Evolutionary conservation across 192 early-diverging fungal species (phyloP).

Genomic region (Phlyctochytrium arcticum): DNA sequence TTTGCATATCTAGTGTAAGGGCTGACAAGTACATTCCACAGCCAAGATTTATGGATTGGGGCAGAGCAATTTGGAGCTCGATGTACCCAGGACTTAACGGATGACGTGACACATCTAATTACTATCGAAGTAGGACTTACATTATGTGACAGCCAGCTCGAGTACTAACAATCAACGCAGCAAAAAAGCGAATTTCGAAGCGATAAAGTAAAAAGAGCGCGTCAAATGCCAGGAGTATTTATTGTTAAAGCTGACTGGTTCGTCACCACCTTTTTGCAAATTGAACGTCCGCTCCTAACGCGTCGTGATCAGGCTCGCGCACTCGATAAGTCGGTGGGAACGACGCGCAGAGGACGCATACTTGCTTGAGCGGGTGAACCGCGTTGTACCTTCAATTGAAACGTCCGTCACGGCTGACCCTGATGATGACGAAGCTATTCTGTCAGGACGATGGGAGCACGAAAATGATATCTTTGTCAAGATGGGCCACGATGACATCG

Average conservation of each 20-base stretch:
- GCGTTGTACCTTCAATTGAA: background rate
- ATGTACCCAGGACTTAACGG: constrained; percentile 59
- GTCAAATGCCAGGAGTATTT: constrained; percentile 35
- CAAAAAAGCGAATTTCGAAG: background rate
- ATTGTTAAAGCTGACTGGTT: constrained; percentile 61
- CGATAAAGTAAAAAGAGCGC: constrained; percentile 55
- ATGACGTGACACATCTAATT: constrained; percentile 80
- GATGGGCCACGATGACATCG: background rate
- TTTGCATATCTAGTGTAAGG: background rate
- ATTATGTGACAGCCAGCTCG: background rate
- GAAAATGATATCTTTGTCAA: background rate
- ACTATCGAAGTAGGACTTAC: constrained; percentile 62
- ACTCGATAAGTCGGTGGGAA: constrained; percentile 69
- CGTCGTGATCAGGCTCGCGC: constrained; percentile 52
- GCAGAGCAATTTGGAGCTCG: constrained; percentile 79
- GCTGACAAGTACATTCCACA: background rate
- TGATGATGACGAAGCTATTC: constrained; percentile 16
- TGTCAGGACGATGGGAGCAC: constrained; percentile 9
- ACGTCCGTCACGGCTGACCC: background rate
- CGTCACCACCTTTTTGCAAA: background rate
- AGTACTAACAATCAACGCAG: background rate
- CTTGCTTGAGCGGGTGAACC: constrained; percentile 36
- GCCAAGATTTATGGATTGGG: constrained; percentile 76
- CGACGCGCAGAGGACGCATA: constrained; percentile 67
- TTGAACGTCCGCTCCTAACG: constrained; percentile 1